Evolutionary conservation across 2,329 filamentous ascomycete genomes (phyloP).

Genomic region (Calcarisporium arbuscula): DNA sequence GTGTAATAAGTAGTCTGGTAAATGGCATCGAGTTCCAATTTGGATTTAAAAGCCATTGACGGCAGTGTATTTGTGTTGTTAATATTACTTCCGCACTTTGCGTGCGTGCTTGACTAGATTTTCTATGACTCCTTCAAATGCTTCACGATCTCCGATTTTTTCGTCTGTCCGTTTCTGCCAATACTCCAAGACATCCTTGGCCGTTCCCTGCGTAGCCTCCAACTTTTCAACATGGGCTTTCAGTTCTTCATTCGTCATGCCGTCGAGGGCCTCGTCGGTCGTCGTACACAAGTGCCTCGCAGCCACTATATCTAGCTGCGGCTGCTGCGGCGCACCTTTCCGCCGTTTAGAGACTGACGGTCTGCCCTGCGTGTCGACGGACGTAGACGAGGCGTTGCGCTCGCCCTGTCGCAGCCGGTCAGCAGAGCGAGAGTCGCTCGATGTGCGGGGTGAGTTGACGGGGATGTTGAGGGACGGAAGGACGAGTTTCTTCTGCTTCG

Average conservation of each 20-base stretch:
- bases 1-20: slow-evolving; percentile 8
- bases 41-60: slow-evolving; percentile 6
- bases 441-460: slow-evolving; percentile 48
- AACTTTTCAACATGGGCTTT: slow-evolving; percentile 63
- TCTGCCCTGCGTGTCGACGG: slow-evolving; percentile 53
- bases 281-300: slow-evolving; percentile 75
- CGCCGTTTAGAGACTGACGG: slow-evolving; percentile 37
- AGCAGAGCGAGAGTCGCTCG: slow-evolving; percentile 45
- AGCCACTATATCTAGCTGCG: slow-evolving; percentile 71
- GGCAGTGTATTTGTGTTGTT: not conserved
- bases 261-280: slow-evolving; percentile 74
- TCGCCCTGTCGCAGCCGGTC: slow-evolving; percentile 41
- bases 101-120: slow-evolving; percentile 89
- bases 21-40: slow-evolving; percentile 16
- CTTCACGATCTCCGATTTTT: slow-evolving; percentile 83
- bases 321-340: slow-evolving; percentile 59
- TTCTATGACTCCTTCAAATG: slow-evolving; percentile 94
- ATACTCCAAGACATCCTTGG: slow-evolving; percentile 74
- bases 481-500: slow-evolving; percentile 95
- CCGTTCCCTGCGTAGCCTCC: slow-evolving; percentile 61
- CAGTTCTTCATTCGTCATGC: slow-evolving; percentile 74
- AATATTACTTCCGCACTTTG: slow-evolving; percentile 65
- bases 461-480: slow-evolving; percentile 79
- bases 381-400: slow-evolving; percentile 49
- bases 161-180: slow-evolving; percentile 85